Conservation (phyloP, 108 stramenopile genomes). For the Aurantiochytrium sp. region DNA sequence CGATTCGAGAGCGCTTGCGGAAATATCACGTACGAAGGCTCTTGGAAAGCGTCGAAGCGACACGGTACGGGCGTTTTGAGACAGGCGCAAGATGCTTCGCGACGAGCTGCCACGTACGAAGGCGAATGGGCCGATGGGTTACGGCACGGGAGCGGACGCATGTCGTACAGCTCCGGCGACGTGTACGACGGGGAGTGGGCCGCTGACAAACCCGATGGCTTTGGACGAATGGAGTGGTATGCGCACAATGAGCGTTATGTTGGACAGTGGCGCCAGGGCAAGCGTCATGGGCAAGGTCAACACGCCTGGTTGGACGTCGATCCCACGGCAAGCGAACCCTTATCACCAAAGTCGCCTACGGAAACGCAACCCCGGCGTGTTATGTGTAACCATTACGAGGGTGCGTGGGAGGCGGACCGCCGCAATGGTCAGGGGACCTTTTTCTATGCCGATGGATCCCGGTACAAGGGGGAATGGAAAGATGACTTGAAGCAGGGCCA, state of each 20-base stretch:
- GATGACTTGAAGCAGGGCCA: neutral
- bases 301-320: neutral
- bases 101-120: neutral
- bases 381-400: constrained; percentile 12
- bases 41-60: neutral
- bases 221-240: neutral
- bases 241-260: neutral
- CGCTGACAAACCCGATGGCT: neutral
- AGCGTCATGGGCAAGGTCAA: neutral
- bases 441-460: constrained; percentile 13
- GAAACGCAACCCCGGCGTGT: neutral
- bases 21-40: neutral
- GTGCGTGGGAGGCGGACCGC: neutral
- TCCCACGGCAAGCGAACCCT: neutral
- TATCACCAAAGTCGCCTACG: neutral
- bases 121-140: neutral
- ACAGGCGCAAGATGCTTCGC: neutral
- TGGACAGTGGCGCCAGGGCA: neutral
- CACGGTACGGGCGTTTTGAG: neutral
- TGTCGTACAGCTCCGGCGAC: neutral
- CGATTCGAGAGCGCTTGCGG: neutral
- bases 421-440: constrained; percentile 16
- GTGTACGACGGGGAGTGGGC: constrained; percentile 15
- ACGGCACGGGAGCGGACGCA: neutral
- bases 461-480: constrained; percentile 12